Evolutionary conservation across 2,329 filamentous ascomycete species (phyloP).

Genomic region (Nemania sp.): DNA sequence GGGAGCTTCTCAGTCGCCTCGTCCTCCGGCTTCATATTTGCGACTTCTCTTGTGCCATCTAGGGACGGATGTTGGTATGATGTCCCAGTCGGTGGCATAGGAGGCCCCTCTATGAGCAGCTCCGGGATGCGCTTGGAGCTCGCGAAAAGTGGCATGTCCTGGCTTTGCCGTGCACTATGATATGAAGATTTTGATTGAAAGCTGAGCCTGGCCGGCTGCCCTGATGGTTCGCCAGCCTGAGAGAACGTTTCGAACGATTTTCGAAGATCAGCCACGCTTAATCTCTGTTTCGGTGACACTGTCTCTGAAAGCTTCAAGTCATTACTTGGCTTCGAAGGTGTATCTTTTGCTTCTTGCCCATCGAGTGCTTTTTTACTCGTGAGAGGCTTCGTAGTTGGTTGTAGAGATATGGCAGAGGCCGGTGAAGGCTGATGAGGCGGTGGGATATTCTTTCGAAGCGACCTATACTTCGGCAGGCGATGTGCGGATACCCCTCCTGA

Average conservation of each 20-base stretch:
- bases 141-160: not conserved
- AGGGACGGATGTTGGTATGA: not conserved
- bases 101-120: not conserved
- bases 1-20: conserved; percentile 13
- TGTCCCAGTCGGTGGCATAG: not conserved
- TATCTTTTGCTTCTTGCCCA: not conserved
- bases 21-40: conserved; percentile 4
- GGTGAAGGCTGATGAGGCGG: conserved; percentile 1
- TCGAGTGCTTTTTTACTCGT: not conserved
- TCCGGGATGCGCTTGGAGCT: not conserved
- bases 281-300: conserved; percentile 23
- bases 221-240: not conserved
- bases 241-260: conserved; percentile 40
- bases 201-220: conserved; percentile 1
- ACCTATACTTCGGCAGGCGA: conserved; percentile 9
- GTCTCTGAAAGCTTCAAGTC: conserved; percentile 6
- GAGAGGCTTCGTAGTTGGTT: not conserved
- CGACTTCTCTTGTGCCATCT: conserved; percentile 6
- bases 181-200: conserved; percentile 6
- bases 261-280: conserved; percentile 44
- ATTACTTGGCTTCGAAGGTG: not conserved
- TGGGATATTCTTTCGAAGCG: not conserved
- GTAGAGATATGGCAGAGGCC: not conserved
- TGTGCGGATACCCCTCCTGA: not conserved
- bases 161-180: not conserved